Base-by-base conservation (phyloP, 2,329 filamentous ascomycete species). In the Penicillium nordicum region DNA sequence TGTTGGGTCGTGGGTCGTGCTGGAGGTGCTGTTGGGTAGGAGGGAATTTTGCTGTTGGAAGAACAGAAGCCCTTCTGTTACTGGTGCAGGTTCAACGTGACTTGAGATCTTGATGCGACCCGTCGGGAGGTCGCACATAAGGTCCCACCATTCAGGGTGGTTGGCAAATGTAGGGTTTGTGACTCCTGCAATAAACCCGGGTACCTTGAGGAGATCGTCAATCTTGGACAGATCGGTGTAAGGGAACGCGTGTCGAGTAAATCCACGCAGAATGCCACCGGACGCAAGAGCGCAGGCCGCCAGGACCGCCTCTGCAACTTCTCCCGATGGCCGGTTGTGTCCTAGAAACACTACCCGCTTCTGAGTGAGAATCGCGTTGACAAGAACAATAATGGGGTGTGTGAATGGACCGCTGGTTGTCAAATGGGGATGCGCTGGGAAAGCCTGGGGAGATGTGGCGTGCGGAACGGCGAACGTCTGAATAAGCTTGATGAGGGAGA, bases 201-300 rank as follows among this genome's bases (percentile, higher is more conserved):
- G 93, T 0, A 99, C 94, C 67, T 95, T 93, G 46, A 99, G 82
- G 11, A 99, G 82, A 71, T 97, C 94, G 64, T 99, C 94, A 57
- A 99, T 92, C 76, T 99, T 99, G 62, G 92, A 97, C 42, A 99
- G 81, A 76, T 99, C 94, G 1, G 94, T 99, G 70, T 99, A 99
- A 2, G 94, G 94, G 70, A 99, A 99, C 0, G 94, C 94, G 75
- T 97, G 91, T 18, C 94, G 85, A 9, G 93, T 96, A 74, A 99
- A 99, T 29, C 94, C 94, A 55, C 92, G 84, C 36, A 99, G 79
- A n/a, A 96, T 80, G 6, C 94, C 93, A 21, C 94, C 94, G 12
- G 92, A 97, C 14, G 89, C 93, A 45, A 99, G 82, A 11, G 94
- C 91, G 73, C 94, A 99, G 1, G 94, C 92, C n/a, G 92, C 94